phyloP scores from a whole-genome alignment of 768 basidiomycete species.

The Postia placenta region DNA sequence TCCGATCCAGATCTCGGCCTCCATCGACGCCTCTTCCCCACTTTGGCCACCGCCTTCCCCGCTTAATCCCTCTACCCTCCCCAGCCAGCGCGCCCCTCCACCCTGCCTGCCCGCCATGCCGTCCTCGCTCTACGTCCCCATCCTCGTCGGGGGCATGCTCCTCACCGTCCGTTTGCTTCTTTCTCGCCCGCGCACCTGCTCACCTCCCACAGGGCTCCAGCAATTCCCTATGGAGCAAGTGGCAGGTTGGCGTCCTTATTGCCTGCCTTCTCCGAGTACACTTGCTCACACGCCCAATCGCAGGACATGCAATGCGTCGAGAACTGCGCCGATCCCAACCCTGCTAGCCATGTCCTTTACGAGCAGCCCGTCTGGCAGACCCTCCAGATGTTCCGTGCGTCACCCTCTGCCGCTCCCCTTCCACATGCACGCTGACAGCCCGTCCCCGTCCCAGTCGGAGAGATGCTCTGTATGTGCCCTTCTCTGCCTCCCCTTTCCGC shows the following conservation, averaged over 20 bases:
- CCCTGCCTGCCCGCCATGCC: slow-evolving; percentile 53
- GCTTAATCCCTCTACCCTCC: background rate
- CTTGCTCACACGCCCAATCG: background rate
- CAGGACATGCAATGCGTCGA: slow-evolving; percentile 99
- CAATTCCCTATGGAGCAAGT: slow-evolving; percentile 80
- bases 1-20: background rate
- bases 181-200: background rate
- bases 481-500: background rate
- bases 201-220: slow-evolving; percentile 52
- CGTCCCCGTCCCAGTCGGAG: slow-evolving; percentile 63
- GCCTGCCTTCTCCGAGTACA: background rate
- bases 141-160: slow-evolving; percentile 91
- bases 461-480: slow-evolving; percentile 77
- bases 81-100: slow-evolving; percentile 26
- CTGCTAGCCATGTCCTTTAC: slow-evolving; percentile 61
- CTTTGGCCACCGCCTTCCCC: background rate
- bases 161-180: slow-evolving; percentile 52
- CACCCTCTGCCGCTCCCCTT: slow-evolving; percentile 9
- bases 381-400: slow-evolving; percentile 83
- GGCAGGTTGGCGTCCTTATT: slow-evolving; percentile 66
- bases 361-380: slow-evolving; percentile 96
- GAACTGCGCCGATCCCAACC: slow-evolving; percentile 71
- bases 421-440: slow-evolving; percentile 11
- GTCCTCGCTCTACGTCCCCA: slow-evolving; percentile 58
- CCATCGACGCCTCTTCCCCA: slow-evolving; percentile 1